phyloP scores from a whole-genome alignment of 129 eudicot species.

The Tagetes erecta region DNA sequence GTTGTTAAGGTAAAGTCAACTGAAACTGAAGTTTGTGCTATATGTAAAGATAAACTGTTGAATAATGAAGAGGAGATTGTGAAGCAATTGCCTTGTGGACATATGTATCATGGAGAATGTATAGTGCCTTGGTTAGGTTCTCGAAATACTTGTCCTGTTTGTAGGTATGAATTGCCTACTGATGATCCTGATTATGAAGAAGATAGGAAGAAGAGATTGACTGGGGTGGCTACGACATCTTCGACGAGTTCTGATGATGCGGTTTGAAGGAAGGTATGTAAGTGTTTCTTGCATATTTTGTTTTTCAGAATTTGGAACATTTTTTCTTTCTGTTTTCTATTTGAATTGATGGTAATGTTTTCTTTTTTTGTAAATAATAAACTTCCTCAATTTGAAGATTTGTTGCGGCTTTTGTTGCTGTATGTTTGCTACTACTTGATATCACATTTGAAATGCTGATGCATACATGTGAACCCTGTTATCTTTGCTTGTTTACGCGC shows the following conservation, averaged over 20 bases:
- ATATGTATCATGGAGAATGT: conserved; percentile 76
- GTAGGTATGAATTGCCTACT: conserved; percentile 76
- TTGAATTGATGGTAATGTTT: conserved; percentile 27
- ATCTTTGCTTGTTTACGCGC: background rate
- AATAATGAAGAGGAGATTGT: conserved; percentile 51
- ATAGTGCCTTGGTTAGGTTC: conserved; percentile 75
- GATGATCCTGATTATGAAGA: conserved; percentile 79
- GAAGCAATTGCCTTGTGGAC: conserved; percentile 71
- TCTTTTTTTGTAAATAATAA: conserved; percentile 28
- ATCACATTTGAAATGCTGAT: conserved; percentile 1
- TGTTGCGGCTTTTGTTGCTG: conserved; percentile 24
- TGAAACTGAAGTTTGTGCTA: conserved; percentile 47
- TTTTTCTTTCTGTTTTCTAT: conserved; percentile 4
- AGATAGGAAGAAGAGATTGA: conserved; percentile 51
- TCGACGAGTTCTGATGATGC: conserved; percentile 8
- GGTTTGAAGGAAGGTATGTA: conserved; percentile 15
- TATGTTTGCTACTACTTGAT: conserved; percentile 18
- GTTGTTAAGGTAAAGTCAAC: conserved; percentile 37
- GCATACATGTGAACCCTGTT: background rate
- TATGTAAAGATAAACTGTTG: conserved; percentile 61
- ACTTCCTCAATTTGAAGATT: conserved; percentile 12
- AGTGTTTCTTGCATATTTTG: background rate
- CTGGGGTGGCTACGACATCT: background rate
- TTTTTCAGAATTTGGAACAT: background rate
- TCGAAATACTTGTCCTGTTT: conserved; percentile 75